Base-by-base conservation (phyloP, 306 rosid genomes). In the Malus asiatica region DNA sequence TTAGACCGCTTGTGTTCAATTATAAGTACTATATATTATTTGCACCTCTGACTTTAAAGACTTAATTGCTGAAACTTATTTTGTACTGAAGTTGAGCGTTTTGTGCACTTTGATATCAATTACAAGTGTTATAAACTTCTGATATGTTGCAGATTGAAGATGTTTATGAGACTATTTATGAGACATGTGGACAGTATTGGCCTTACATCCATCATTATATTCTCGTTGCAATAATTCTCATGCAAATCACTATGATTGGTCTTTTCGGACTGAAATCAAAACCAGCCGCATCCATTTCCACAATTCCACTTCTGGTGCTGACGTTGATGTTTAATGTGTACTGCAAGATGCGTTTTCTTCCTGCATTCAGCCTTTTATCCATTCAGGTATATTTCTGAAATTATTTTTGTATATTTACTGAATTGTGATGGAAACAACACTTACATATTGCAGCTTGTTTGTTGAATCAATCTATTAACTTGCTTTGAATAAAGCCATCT, bases 181-280 rank as follows among this genome's bases (percentile, higher is more conserved):
- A 95, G 74, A 92, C 97, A 42, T 85, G 89, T 66, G 97, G 97
- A 78, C 88, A 86, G 82, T 95, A 86, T 73, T 95, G 98, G 98
- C 96, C 98, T 9, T 78, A 85, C 80, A 87, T 92, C 80, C 96
- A 95, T 85, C 89, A 83, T 84, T 86, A 92, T 74, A 90, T 92
- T 71, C 85, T 95, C 58, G 72, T 90, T 25, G 89, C 93, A 53
- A 83, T 92, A 62, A 65, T 88, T 83, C 92, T 95, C 18, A 89
- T 95, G 98, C 97, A 95, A 85, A 83, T 90, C 73, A 90, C 96
- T n/a, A 92, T 95, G 97, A 92, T 95, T 75, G 97, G 98, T 77
- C 75, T 92, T 35, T 90, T 90, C 61, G 97, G 97, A 74, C 82
- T 92, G 66, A 95, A 95, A 83, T 80, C 83, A 32, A 95, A 92